These are phyloP conservation scores for Fusarium staphyleae DNA, from an alignment of 2,329 filamentous ascomycete species.

Conservation along the genomic window DNA sequence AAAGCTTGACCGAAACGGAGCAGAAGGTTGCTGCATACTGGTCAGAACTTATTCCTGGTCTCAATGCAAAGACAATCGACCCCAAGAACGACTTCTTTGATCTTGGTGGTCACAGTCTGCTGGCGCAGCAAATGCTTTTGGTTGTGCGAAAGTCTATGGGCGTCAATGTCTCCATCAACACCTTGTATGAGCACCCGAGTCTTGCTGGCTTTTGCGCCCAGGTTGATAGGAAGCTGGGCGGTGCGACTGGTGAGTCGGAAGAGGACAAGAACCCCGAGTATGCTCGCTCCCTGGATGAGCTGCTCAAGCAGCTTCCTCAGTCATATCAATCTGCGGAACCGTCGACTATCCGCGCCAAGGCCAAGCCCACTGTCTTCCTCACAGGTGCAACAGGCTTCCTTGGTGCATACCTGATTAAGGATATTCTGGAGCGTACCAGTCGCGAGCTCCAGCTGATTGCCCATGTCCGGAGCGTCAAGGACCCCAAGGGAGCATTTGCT, in stretches of 20 bases:
- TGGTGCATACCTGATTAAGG: conserved; percentile 79
- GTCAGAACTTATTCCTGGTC: conserved; percentile 71
- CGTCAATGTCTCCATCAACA: conserved; percentile 44
- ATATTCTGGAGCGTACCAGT: conserved; percentile 65
- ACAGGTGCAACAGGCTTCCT: conserved; percentile 84
- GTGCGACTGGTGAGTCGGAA: conserved; percentile 26
- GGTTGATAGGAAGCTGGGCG: conserved; percentile 42
- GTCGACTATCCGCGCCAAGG: conserved; percentile 35
- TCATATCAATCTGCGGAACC: conserved; percentile 49
- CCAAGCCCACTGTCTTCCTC: conserved; percentile 70
- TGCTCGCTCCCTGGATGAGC: conserved; percentile 58
- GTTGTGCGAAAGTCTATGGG: conserved; percentile 49
- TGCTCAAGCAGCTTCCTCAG: conserved; percentile 57
- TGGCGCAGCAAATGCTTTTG: conserved; percentile 80
- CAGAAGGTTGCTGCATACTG: conserved; percentile 65
- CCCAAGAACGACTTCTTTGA: conserved; percentile 48
- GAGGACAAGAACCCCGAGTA: conserved; percentile 60
- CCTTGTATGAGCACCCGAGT: conserved; percentile 43
- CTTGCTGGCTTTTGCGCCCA: conserved; percentile 43
- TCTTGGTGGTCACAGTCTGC: conserved; percentile 49
- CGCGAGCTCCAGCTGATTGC: conserved; percentile 63
- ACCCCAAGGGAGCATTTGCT: conserved; percentile 63
- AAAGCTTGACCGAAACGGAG: conserved; percentile 46
- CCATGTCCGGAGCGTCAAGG: conserved; percentile 73
- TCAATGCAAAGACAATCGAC: conserved; percentile 70